Conservation (phyloP, 2,329 filamentous ascomycete species). For the Dothideomycetes sp. region DNA sequence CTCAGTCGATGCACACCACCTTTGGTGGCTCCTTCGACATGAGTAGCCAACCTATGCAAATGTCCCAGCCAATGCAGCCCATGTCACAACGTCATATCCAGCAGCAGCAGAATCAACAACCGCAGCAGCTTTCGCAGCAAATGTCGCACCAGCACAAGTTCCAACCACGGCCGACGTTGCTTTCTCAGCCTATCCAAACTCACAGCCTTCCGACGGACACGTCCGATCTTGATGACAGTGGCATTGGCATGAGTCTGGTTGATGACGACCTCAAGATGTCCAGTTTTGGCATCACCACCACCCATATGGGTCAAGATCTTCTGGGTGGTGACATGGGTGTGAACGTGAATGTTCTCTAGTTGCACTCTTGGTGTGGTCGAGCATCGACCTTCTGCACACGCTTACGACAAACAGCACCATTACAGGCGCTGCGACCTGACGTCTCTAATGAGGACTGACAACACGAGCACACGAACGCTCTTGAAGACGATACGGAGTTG, state of each 20-base stretch:
- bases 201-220: conserved; percentile 17
- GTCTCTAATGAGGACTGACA: background rate
- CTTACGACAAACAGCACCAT: no score
- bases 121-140: conserved; percentile 15
- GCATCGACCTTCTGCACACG: background rate
- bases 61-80: conserved; percentile 11
- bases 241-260: conserved; percentile 29
- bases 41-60: conserved; percentile 12
- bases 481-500: background rate
- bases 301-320: conserved; percentile 3
- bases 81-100: no score
- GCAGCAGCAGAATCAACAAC: conserved; percentile 15
- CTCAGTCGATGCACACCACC: conserved; percentile 15
- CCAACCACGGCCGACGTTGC: conserved; percentile 14
- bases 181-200: conserved; percentile 14
- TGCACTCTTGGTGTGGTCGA: background rate
- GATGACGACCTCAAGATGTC: conserved; percentile 24
- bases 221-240: conserved; percentile 30
- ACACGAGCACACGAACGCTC: background rate
- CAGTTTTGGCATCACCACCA: conserved; percentile 14
- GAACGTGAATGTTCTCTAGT: conserved; percentile 10
- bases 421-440: background rate
- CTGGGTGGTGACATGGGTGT: background rate
- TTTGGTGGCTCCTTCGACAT: conserved; percentile 10
- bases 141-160: conserved; percentile 2